phyloP scores from a whole-genome alignment of 805 yeast genomes.

The Myxozyma melibiosi region DNA sequence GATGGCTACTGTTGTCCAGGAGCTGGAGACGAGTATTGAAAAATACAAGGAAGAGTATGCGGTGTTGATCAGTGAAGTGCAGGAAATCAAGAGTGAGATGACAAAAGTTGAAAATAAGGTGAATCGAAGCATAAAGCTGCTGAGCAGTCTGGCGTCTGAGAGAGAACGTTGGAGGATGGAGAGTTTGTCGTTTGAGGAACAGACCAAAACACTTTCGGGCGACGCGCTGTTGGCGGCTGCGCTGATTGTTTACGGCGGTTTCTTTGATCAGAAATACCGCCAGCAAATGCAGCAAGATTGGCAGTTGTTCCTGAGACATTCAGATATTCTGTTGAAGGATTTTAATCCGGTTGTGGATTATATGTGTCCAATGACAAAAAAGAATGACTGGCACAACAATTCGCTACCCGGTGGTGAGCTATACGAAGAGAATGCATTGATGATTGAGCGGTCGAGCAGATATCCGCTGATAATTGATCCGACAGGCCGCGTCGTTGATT shows the following conservation, averaged over 20 bases:
- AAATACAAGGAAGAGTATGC: constrained; percentile 69
- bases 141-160: constrained; percentile 67
- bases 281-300: constrained; percentile 43
- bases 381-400: constrained; percentile 53
- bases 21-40: constrained; percentile 66
- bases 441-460: constrained; percentile 48
- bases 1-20: constrained; percentile 77
- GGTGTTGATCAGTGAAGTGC: constrained; percentile 73
- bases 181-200: constrained; percentile 53
- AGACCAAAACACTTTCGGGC: constrained; percentile 58
- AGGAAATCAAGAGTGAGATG: constrained; percentile 74
- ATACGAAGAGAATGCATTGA: constrained; percentile 63
- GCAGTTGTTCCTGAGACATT: constrained; percentile 43
- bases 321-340: constrained; percentile 47
- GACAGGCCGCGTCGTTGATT: constrained; percentile 49
- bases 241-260: constrained; percentile 62
- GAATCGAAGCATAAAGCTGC: constrained; percentile 59
- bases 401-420: constrained; percentile 64
- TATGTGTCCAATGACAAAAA: constrained; percentile 48
- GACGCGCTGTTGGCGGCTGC: constrained; percentile 67
- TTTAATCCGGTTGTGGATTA: constrained; percentile 44
- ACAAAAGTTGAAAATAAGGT: constrained; percentile 60
- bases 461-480: constrained; percentile 78
- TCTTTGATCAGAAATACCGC: constrained; percentile 54
- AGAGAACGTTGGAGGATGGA: constrained; percentile 72